Conservation (phyloP, 805 yeast species). For the Saccharomycopsis sp. region DNA sequence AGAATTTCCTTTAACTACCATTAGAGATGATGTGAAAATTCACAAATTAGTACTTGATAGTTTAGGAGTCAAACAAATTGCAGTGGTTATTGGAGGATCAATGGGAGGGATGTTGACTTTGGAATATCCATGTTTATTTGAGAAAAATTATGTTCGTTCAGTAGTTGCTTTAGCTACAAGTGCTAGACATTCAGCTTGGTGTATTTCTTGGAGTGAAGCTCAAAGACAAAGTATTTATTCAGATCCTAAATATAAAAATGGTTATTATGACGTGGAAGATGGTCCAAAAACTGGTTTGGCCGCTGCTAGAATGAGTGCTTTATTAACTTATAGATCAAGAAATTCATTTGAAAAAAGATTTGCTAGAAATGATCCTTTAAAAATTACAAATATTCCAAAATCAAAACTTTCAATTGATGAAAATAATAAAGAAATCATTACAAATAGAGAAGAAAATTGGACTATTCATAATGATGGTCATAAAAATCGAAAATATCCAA, state of each 20-base stretch:
- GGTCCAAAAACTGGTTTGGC: conserved; percentile 83
- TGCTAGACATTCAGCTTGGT: conserved; percentile 96
- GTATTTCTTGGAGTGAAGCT: conserved; percentile 98
- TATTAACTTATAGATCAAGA: conserved; percentile 84
- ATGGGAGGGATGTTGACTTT: conserved; percentile 98
- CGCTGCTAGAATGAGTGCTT: conserved; percentile 96
- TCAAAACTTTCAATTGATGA: conserved; percentile 6
- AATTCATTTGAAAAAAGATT: conserved; percentile 86
- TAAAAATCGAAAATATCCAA: conserved; percentile 21
- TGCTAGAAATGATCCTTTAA: conserved; percentile 68
- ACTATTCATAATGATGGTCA: conserved; percentile 84
- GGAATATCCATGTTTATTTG: conserved; percentile 66
- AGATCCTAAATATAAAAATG: conserved; percentile 88
- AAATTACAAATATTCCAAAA: conserved; percentile 18
- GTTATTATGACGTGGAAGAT: conserved; percentile 67
- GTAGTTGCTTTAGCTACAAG: conserved; percentile 85
- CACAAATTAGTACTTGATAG: conserved; percentile 72
- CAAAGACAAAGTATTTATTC: conserved; percentile 94
- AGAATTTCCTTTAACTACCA: conserved; percentile 85
- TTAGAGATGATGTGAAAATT: conserved; percentile 82
- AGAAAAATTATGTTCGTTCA: conserved; percentile 52
- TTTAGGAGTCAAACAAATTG: conserved; percentile 67
- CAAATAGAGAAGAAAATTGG: conserved; percentile 63
- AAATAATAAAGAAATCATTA: conserved; percentile 16
- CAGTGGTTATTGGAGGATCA: conserved; percentile 89